Base-by-base conservation (phyloP, 1,284 basidiomycete genomes). In the Cutaneotrichosporon dermatis region DNA sequence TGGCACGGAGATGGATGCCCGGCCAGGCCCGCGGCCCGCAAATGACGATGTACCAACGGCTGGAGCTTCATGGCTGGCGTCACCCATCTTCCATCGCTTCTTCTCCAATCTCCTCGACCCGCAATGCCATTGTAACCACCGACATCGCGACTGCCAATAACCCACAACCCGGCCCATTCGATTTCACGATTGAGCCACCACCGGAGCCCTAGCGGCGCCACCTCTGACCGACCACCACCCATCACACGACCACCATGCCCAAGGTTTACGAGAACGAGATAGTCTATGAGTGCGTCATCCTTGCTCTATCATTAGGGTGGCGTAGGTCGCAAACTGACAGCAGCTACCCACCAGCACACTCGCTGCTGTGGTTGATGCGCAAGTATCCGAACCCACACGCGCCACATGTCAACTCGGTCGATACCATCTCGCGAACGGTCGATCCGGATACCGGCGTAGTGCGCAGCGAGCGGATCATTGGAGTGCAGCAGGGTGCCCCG, bases 381-480 rank as follows among this genome's bases (percentile, higher is more conserved):
- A 97, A 97, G 82, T 97, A 97, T 77, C 93, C 93, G 51, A 96
- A 96, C 75, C 89, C 91, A 50, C 87, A 89, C 70, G 92, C 92
- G 71, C 85, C 89, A 7, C 93, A 97, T 77, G 94, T 97, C 66
- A 82, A 90, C 67, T 90, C 88, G 63, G 86, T 97, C 69, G 93
- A 97, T 77, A 91, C 92, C 16, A 67, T 96, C 55, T 87, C 90
- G 76, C 86, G 92, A 62, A 83, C 86, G 8, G 83, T 96, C 37
- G 88, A 96, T 78, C 84, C 89, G 16, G 75, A 82, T 54, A 92
- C 91, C 11, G 93, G 92, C 35, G 83, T 94, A 60, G 86, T 97
- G 67, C 84, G 94, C 65, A 93, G 90, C 6, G 78, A 79, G 61
- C 61, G 78, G 13, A 54, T 79, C 8, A 68, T 79, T 12, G 77